phyloP scores from a whole-genome alignment of 345 rosid genomes.

The Boechera stricta region DNA sequence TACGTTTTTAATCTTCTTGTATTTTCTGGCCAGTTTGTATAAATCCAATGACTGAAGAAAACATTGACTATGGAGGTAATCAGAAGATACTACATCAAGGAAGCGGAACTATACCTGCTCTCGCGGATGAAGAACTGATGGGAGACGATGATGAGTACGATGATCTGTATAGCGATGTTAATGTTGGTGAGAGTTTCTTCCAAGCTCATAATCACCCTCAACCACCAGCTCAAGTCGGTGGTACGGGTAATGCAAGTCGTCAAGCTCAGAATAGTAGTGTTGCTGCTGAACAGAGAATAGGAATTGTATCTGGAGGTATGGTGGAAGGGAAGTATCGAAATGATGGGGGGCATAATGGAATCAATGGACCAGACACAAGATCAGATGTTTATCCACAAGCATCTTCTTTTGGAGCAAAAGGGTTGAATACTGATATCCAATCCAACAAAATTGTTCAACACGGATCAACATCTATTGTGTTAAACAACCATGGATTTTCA shows the following conservation, averaged over 20 bases:
- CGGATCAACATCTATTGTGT: constrained; percentile 53
- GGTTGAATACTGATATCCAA: constrained; percentile 54
- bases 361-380: constrained; percentile 57
- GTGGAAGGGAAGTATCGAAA: constrained; percentile 58
- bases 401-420: constrained; percentile 55
- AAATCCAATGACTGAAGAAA: constrained; percentile 62
- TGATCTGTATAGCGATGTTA: constrained; percentile 88
- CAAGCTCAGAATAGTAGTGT: constrained; percentile 49
- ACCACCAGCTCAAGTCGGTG: constrained; percentile 49
- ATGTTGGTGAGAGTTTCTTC: constrained; percentile 78
- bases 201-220: constrained; percentile 63
- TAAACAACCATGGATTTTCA: constrained; percentile 54
- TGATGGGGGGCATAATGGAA: constrained; percentile 47
- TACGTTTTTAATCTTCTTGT: constrained; percentile 28
- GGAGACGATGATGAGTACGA: constrained; percentile 88
- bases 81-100: constrained; percentile 72
- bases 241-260: constrained; percentile 49
- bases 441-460: constrained; percentile 55
- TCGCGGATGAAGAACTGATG: constrained; percentile 78
- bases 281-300: constrained; percentile 55
- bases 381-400: constrained; percentile 52
- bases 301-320: constrained; percentile 50
- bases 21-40: constrained; percentile 50
- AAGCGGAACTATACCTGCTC: constrained; percentile 81
- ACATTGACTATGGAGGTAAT: constrained; percentile 58